These are phyloP conservation scores for Spathaspora sp. DNA, from an alignment of 1,139 yeast species.

Conservation along the genomic window DNA sequence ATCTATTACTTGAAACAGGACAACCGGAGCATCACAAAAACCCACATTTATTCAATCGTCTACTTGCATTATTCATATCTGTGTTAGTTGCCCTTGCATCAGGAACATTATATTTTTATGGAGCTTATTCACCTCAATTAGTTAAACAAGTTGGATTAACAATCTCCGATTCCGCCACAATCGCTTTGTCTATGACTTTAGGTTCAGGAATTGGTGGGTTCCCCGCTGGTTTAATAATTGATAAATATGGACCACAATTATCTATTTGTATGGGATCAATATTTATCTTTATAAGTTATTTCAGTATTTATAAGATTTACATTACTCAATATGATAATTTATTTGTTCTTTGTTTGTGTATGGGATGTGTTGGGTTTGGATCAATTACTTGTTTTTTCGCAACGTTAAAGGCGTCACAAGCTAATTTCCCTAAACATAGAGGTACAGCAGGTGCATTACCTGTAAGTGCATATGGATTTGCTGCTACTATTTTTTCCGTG, in stretches of 20 bases:
- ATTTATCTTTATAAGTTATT: slow-evolving; percentile 44
- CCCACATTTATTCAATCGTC: slow-evolving; percentile 13
- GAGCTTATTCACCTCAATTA: slow-evolving; percentile 72
- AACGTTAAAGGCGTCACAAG: slow-evolving; percentile 65
- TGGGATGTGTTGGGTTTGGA: slow-evolving; percentile 60
- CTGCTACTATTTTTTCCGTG: slow-evolving; percentile 45
- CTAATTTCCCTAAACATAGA: slow-evolving; percentile 67
- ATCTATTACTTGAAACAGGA: not conserved
- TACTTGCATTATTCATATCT: slow-evolving; percentile 19
- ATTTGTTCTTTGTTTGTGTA: slow-evolving; percentile 30
- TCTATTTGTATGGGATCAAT: slow-evolving; percentile 57
- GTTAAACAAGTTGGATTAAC: slow-evolving; percentile 55
- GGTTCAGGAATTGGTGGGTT: slow-evolving; percentile 71
- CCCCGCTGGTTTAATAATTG: slow-evolving; percentile 68
- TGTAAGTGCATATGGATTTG: slow-evolving; percentile 56
- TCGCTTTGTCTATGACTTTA: slow-evolving; percentile 59
- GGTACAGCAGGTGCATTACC: slow-evolving; percentile 72
- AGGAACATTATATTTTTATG: slow-evolving; percentile 73
- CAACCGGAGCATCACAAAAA: not conserved
- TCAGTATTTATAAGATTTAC: slow-evolving; percentile 32
- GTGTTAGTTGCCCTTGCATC: slow-evolving; percentile 45
- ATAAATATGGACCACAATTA: slow-evolving; percentile 53
- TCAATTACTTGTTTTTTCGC: slow-evolving; percentile 65
- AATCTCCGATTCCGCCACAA: slow-evolving; percentile 59
- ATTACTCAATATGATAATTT: slow-evolving; percentile 22